Evolutionary conservation across 2,329 filamentous ascomycete genomes (phyloP).

Genomic region (Leptodontidium sp.): DNA sequence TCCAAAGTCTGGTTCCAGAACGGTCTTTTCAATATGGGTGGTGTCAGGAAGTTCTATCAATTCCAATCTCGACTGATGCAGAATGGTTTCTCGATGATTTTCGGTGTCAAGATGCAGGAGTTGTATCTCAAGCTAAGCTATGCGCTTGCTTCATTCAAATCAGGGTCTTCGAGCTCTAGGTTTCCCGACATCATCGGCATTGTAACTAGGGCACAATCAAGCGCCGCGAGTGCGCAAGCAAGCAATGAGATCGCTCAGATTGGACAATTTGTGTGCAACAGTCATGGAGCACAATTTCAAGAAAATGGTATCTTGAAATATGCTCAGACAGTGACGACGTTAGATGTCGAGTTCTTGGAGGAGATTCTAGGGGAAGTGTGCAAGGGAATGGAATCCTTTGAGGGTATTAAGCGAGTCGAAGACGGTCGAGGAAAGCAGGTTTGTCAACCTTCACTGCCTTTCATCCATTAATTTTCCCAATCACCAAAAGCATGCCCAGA

Average conservation of each 20-base stretch:
- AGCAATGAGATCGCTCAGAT: constrained; percentile 5
- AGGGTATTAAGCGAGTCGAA: neutral
- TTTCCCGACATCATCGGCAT: constrained; percentile 4
- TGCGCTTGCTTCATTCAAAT: neutral
- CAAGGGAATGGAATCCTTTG: neutral
- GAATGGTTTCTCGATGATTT: constrained; percentile 15
- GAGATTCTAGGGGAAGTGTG: neutral
- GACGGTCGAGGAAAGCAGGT: constrained; percentile 3
- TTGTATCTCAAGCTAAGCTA: constrained; percentile 6
- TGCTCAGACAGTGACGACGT: neutral
- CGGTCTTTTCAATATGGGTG: constrained; percentile 15
- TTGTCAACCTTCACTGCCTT: neutral
- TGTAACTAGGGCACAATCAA: neutral
- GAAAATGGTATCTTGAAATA: constrained; percentile 8
- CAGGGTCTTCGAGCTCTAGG: neutral
- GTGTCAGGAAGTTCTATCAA: constrained; percentile 18
- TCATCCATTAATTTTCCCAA: neutral
- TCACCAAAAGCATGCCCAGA: neutral
- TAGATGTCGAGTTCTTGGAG: neutral
- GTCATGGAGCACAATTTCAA: neutral
- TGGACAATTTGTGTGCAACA: neutral
- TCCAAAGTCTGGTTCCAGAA: constrained; percentile 14
- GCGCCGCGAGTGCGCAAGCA: neutral
- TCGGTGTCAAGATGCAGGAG: constrained; percentile 6
- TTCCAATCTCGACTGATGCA: constrained; percentile 19